These are phyloP conservation scores for Suhomyces coccinellae DNA, from an alignment of 1,139 yeast species.

Conservation along the genomic window DNA sequence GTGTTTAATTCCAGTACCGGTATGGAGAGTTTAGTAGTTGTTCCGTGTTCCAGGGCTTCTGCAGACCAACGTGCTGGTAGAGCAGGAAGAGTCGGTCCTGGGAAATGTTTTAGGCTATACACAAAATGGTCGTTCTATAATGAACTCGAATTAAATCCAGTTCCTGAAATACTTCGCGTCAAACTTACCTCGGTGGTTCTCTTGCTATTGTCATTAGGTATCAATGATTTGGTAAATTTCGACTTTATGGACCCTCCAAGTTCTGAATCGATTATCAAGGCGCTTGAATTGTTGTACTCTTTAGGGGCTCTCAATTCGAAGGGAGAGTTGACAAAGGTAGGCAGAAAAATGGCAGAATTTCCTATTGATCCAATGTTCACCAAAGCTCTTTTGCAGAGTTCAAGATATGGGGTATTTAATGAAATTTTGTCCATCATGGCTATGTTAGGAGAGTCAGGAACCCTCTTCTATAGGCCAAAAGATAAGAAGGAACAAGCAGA, in stretches of 20 bases:
- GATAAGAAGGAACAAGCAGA: slow-evolving; percentile 69
- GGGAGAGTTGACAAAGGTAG: slow-evolving; percentile 76
- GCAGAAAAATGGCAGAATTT: slow-evolving; percentile 86
- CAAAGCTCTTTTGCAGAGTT: slow-evolving; percentile 67
- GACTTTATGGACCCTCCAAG: slow-evolving; percentile 90
- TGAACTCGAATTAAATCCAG: slow-evolving; percentile 75
- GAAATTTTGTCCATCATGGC: slow-evolving; percentile 73
- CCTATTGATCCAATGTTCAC: slow-evolving; percentile 92
- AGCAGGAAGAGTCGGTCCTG: slow-evolving; percentile 97
- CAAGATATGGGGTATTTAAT: slow-evolving; percentile 56
- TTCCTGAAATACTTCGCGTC: slow-evolving; percentile 86
- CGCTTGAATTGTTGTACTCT: slow-evolving; percentile 78
- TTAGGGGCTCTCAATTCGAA: slow-evolving; percentile 83
- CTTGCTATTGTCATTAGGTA: slow-evolving; percentile 74
- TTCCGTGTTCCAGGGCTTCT: slow-evolving; percentile 89
- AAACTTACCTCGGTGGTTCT: slow-evolving; percentile 77
- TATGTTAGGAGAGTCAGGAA: slow-evolving; percentile 79
- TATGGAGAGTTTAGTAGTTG: slow-evolving; percentile 84
- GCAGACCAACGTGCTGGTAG: slow-evolving; percentile 97
- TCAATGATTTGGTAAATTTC: slow-evolving; percentile 76
- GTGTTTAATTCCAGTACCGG: slow-evolving; percentile 80
- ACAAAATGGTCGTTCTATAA: slow-evolving; percentile 84
- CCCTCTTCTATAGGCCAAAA: slow-evolving; percentile 72
- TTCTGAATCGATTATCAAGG: slow-evolving; percentile 65
- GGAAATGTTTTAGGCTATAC: slow-evolving; percentile 85